These are phyloP conservation scores for Annona squamosa DNA, from an alignment of 164 flowering plant genomes.

Conservation along the genomic window DNA sequence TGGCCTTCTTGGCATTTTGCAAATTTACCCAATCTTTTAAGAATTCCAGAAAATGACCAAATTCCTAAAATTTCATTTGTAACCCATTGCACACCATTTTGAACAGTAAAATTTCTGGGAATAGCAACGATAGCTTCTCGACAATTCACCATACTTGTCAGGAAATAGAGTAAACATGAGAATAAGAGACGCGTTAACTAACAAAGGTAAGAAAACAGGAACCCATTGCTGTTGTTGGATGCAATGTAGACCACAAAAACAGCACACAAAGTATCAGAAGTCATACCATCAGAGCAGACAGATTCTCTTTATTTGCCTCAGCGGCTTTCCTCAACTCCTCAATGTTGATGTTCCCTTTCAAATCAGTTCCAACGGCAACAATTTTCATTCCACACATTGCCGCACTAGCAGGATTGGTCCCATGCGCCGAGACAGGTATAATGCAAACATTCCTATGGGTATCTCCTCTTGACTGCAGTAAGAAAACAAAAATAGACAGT, in stretches of 20 bases:
- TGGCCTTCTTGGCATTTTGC: too few relatives aligned
- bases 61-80: too few relatives aligned
- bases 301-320: conserved; percentile 70
- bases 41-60: too few relatives aligned
- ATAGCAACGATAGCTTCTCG: not conserved
- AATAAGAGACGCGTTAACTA: not conserved
- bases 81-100: not conserved
- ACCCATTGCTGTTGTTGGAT: not conserved
- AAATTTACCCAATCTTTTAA: too few relatives aligned
- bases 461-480: conserved; percentile 83
- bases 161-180: not conserved
- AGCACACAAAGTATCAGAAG: not conserved
- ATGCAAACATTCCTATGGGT: conserved; percentile 92
- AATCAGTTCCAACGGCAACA: conserved; percentile 91
- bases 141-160: not conserved
- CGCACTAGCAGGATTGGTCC: conserved; percentile 99
- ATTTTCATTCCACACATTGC: conserved; percentile 99
- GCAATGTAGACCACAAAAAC: not conserved
- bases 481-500: not conserved
- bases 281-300: conserved; percentile 89
- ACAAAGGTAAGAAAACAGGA: not conserved
- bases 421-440: conserved; percentile 97
- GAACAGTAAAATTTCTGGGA: not conserved
- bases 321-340: conserved; percentile 91
- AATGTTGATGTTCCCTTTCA: conserved; percentile 96